These are phyloP conservation scores for Tricholoma bakamatsutake DNA, from an alignment of 768 basidiomycete genomes.

Conservation along the genomic window DNA sequence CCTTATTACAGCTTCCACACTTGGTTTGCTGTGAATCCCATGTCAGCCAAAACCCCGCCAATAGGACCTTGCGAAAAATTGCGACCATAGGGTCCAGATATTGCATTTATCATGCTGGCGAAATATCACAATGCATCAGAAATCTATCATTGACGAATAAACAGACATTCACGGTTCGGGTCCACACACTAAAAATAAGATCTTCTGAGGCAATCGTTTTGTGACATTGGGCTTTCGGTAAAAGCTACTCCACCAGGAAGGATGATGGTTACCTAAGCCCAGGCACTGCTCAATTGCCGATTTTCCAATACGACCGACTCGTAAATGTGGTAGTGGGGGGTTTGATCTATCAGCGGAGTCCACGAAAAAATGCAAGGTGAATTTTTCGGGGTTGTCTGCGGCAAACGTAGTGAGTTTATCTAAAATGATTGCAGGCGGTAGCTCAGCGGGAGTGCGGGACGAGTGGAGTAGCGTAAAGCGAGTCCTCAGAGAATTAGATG, in stretches of 20 bases:
- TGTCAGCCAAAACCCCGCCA: slow-evolving; percentile 56
- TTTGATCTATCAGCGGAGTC: slow-evolving; percentile 37
- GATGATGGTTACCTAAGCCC: slow-evolving; percentile 16
- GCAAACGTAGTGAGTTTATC: slow-evolving; percentile 46
- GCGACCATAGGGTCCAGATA: slow-evolving; percentile 72
- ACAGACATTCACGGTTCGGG: slow-evolving; percentile 58
- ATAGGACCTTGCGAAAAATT: slow-evolving; percentile 72
- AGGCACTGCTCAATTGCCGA: slow-evolving; percentile 39
- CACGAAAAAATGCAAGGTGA: slow-evolving; percentile 59
- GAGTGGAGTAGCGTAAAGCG: slow-evolving; percentile 72
- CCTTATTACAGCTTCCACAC: slow-evolving; percentile 62
- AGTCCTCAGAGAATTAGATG: slow-evolving; percentile 27
- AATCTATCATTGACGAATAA: neutral
- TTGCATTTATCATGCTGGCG: slow-evolving; percentile 64
- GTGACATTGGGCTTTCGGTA: slow-evolving; percentile 18
- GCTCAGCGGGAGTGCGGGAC: slow-evolving; percentile 52
- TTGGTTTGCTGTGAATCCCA: slow-evolving; percentile 57
- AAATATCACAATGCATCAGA: neutral
- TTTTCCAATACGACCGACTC: slow-evolving; percentile 51
- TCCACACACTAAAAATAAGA: slow-evolving; percentile 74
- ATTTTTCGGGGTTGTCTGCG: slow-evolving; percentile 43
- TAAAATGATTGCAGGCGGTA: slow-evolving; percentile 64
- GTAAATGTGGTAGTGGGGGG: slow-evolving; percentile 21
- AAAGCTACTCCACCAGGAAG: slow-evolving; percentile 32
- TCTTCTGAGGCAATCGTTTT: slow-evolving; percentile 27